Base-by-base conservation (phyloP, 129 eudicot species). In the Ambrosia artemisiifolia region DNA sequence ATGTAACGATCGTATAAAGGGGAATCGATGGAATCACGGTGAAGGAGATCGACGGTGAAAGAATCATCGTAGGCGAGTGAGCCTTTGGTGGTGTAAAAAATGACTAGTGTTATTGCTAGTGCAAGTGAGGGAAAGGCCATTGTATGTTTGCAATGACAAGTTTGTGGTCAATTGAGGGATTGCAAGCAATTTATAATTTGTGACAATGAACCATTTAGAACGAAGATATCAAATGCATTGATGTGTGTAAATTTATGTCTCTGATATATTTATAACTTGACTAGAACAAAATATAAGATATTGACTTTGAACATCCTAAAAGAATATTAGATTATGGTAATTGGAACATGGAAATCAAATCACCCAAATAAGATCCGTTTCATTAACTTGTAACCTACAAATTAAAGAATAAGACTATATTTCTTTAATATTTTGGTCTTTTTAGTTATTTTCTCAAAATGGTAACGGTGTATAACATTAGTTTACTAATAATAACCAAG, bases 11-110 rank as follows among this genome's bases (percentile, higher is more conserved):
- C 68, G 19, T 82, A 72, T 40, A 82, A 72, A 19, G 85, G 85
- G 6, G 85, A 82, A 6, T 59, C 14, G 0, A 74, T 28, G 49
- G 85, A 81, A 49, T 81, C 85, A 2, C 82, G 82, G 18, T 81
- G 79, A 10, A 72, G 69, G 59, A 82, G 79, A 30, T 82, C 67
- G 60, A 82, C 28, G 53, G 38, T 77, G 51, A 82, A 49, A 13
- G 63, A 46, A 11, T 24, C 55, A 20, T 50, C 24, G 19, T 10
- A 11, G 48, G 69, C 35, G n/a, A 8, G 60, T 42, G 63, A 49
- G 17, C 50, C 24, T 30, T 17, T 16, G 8, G 35, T 38, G 16
- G 16, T 49, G 49, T 19, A 70, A 7, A 80, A 17, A 64, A 69
- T 55, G 42, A 60, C 30, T 12, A 71, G 69, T 28, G 81, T 76